A percentile compares a stretch with the other conserved stretches of the same genome.
Evolutionary conservation across 2,329 filamentous ascomycete genomes (phyloP).

Genomic region (Fusarium camptoceras): DNA sequence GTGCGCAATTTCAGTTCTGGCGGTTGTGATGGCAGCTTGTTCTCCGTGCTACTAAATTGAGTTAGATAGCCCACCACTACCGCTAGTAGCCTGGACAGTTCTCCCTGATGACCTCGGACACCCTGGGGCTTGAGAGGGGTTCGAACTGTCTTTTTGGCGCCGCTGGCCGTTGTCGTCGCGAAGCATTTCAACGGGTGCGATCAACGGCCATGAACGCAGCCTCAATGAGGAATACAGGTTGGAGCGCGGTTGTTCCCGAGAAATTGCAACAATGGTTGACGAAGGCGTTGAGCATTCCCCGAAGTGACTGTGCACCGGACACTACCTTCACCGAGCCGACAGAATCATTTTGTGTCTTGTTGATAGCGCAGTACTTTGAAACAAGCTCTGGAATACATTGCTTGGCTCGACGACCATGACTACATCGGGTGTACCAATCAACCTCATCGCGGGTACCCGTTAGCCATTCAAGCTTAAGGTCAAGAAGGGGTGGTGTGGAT

Average conservation of each 20-base stretch:
- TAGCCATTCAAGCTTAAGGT: constrained; percentile 4
- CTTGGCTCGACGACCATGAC: not conserved
- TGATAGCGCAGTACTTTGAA: constrained; percentile 32
- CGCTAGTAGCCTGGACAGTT: constrained; percentile 21
- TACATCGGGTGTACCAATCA: constrained; percentile 22
- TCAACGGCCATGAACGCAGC: constrained; percentile 21
- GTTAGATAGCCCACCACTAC: constrained; percentile 22
- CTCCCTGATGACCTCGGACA: constrained; percentile 26
- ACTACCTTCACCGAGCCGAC: constrained; percentile 5
- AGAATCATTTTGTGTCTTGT: constrained; percentile 31
- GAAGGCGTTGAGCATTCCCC: constrained; percentile 26
- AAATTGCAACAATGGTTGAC: constrained; percentile 9
- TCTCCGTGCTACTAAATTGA: constrained; percentile 14
- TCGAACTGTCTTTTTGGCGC: constrained; percentile 25
- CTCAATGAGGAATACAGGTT: constrained; percentile 21
- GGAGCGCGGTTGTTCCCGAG: constrained; percentile 7
- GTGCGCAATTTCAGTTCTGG: constrained; percentile 44
- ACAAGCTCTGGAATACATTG: constrained; percentile 19
- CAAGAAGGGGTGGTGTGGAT: constrained; percentile 32
- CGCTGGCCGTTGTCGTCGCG: constrained; percentile 29
- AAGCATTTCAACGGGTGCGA: constrained; percentile 24
- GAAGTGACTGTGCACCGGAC: constrained; percentile 11
- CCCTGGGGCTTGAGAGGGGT: constrained; percentile 17
- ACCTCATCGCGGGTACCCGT: constrained; percentile 28
- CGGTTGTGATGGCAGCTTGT: constrained; percentile 15